Percentiles rank a stretch among this genome's conserved stretches.
These are phyloP conservation scores for Eutrema salsugineum DNA, from an alignment of 441 rosid species.

Conservation along the genomic window DNA sequence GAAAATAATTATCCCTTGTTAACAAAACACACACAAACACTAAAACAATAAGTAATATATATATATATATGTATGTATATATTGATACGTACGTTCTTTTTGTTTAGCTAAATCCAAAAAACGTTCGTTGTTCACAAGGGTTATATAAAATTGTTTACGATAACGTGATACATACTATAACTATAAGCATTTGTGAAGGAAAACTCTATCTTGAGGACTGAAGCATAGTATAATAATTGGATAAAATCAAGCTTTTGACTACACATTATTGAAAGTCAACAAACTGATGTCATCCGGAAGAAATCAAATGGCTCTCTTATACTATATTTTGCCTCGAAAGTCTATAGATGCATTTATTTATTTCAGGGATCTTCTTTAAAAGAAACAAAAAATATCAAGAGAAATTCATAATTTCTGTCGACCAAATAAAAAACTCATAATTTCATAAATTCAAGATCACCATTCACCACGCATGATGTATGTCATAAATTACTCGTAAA, in stretches of 20 bases:
- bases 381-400: too few species aligned
- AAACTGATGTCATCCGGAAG: conserved; percentile 7
- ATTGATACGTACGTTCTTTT: background rate
- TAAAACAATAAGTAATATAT: background rate
- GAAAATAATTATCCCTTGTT: background rate
- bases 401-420: too few species aligned
- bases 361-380: too few species aligned
- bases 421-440: too few species aligned
- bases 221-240: background rate
- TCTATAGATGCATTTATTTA: background rate
- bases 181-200: background rate
- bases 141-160: background rate
- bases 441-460: background rate
- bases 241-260: background rate
- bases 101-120: background rate
- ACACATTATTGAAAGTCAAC: background rate
- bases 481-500: background rate
- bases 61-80: too few species aligned
- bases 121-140: background rate
- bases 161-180: background rate
- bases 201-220: background rate
- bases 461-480: background rate
- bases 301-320: background rate
- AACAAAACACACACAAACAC: background rate
- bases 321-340: background rate